Evolutionary conservation across 1,139 yeast species (phyloP).

Genomic region (Magnusiomyces clavatus): DNA sequence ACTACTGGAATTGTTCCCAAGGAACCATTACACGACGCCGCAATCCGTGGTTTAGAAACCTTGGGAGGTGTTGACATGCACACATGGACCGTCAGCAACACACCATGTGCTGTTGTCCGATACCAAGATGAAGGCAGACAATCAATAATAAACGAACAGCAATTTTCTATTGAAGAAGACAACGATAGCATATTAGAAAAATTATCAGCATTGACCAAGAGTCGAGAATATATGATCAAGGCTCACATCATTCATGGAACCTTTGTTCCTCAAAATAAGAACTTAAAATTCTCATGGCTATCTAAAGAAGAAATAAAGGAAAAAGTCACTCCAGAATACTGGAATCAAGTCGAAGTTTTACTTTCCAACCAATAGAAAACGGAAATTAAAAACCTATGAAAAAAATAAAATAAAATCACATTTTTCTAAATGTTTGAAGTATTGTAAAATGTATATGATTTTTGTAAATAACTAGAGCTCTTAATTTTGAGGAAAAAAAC

Average conservation of each 20-base stretch:
- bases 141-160: not conserved
- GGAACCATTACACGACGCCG: slow-evolving; percentile 59
- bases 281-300: slow-evolving; percentile 65
- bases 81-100: slow-evolving; percentile 82
- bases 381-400: not conserved
- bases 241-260: slow-evolving; percentile 87
- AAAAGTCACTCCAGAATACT: slow-evolving; percentile 50
- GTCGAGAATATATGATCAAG: slow-evolving; percentile 64
- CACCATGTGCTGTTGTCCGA: slow-evolving; percentile 64
- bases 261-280: slow-evolving; percentile 45
- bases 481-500: not conserved
- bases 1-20: slow-evolving; percentile 43
- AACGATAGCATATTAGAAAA: slow-evolving; percentile 8
- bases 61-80: slow-evolving; percentile 73
- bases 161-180: slow-evolving; percentile 14
- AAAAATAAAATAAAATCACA: not conserved
- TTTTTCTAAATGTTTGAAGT: no score
- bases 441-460: not conserved
- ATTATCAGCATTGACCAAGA: not conserved
- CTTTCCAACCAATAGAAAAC: slow-evolving; percentile 18
- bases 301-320: slow-evolving; percentile 68
- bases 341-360: slow-evolving; percentile 28
- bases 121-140: slow-evolving; percentile 12
- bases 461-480: not conserved
- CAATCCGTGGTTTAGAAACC: slow-evolving; percentile 62